Evolutionary conservation across 352 stramenopile species (phyloP).

Genomic region (Phytophthora ramorum): DNA sequence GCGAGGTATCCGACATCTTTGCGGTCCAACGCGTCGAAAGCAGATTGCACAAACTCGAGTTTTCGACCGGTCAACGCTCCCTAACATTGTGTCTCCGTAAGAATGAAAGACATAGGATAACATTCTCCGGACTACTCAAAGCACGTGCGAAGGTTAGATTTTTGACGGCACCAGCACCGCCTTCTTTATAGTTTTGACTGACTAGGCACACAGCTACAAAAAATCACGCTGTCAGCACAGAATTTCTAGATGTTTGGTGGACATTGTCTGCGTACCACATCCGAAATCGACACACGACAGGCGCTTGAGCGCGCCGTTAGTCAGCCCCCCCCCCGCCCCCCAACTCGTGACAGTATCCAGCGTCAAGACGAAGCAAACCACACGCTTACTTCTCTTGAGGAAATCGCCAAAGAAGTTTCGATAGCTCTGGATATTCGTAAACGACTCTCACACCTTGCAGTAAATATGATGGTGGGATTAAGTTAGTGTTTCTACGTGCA

Average conservation of each 20-base stretch:
- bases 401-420: too few species aligned
- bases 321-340: too few species aligned
- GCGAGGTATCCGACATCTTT: conserved; percentile 68
- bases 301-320: conserved; percentile 61
- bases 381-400: too few species aligned
- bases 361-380: too few species aligned
- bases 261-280: conserved; percentile 53
- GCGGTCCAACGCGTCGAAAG: conserved; percentile 72
- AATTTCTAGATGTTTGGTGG: background rate
- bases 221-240: conserved; percentile 2
- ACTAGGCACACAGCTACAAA: conserved; percentile 20
- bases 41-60: conserved; percentile 71
- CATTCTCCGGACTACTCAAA: background rate
- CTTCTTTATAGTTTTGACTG: conserved; percentile 41
- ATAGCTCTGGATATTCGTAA: too few species aligned
- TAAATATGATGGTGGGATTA: too few species aligned
- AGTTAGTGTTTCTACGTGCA: too few species aligned
- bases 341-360: too few species aligned
- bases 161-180: conserved; percentile 57
- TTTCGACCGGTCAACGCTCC: conserved; percentile 51
- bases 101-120: background rate
- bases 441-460: too few species aligned
- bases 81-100: conserved; percentile 23
- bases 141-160: conserved; percentile 64
- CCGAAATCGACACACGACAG: conserved; percentile 54